Evolutionary conservation across 371 early-diverging fungal genomes (phyloP).

Genomic region (Mycotypha africana): DNA sequence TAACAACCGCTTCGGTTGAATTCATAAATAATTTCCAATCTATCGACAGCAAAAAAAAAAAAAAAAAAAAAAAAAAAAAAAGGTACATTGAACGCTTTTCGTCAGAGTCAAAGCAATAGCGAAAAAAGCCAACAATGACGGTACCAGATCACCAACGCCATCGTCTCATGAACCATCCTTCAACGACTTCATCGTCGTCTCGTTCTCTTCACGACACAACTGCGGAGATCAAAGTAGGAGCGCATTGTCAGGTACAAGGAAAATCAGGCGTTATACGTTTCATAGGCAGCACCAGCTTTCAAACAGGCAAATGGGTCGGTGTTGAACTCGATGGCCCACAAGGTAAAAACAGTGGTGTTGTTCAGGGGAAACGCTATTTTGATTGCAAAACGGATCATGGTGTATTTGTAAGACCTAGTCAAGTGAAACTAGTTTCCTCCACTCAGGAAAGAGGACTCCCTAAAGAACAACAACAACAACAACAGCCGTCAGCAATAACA

Average conservation of each 20-base stretch:
- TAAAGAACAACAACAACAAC: conserved; percentile 5
- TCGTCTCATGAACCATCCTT: too few species aligned
- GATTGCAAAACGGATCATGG: conserved; percentile 68
- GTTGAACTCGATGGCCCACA: conserved; percentile 64
- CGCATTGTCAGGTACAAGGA: conserved; percentile 60
- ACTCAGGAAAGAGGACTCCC: conserved; percentile 9
- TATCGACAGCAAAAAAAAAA: too few species aligned
- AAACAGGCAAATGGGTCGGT: conserved; percentile 78
- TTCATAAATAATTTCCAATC: too few species aligned
- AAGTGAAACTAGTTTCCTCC: conserved; percentile 54
- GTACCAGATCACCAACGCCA: too few species aligned
- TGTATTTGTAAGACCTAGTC: conserved; percentile 77
- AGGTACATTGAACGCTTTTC: too few species aligned
- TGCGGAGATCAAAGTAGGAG: conserved; percentile 40
- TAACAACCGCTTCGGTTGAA: too few species aligned
- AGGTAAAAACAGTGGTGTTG: conserved; percentile 80
- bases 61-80: too few species aligned
- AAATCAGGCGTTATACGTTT: conserved; percentile 61
- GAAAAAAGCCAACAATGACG: too few species aligned
- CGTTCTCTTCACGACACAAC: conserved; percentile 14
- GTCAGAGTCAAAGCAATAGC: too few species aligned
- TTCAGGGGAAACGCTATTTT: conserved; percentile 79
- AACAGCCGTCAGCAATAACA: background rate
- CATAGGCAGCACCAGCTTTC: conserved; percentile 67
- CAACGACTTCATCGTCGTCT: conserved; percentile 11